These are phyloP conservation scores for Trametes cingulata DNA, from an alignment of 768 basidiomycete species.

Conservation along the genomic window DNA sequence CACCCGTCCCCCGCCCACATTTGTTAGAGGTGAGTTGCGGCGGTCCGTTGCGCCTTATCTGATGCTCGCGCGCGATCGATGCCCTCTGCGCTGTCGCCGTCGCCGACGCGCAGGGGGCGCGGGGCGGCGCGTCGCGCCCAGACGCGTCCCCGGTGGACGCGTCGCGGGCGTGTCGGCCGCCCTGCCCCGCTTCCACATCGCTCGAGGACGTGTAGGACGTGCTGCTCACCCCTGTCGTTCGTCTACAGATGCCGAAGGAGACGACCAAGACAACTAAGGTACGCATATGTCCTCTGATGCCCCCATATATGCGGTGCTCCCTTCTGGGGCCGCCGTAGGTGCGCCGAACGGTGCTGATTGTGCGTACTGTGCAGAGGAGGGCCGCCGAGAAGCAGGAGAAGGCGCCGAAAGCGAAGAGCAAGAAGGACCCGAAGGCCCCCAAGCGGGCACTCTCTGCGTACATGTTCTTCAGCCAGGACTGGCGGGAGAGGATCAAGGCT, in stretches of 20 bases:
- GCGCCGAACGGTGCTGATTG: constrained; percentile 20
- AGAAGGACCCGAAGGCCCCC: constrained; percentile 84
- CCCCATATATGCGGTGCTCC: constrained; percentile 3
- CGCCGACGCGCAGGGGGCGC: constrained; percentile 12
- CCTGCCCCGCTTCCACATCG: constrained; percentile 11
- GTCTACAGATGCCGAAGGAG: constrained; percentile 76
- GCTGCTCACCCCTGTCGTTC: constrained; percentile 36
- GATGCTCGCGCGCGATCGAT: constrained; percentile 22
- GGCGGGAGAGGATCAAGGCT: constrained; percentile 92
- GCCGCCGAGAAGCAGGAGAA: constrained; percentile 74
- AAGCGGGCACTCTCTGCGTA: constrained; percentile 95
- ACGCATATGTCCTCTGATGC: constrained; percentile 30
- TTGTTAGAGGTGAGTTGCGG: constrained; percentile 17
- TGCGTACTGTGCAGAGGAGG: constrained; percentile 56
- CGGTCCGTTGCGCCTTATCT: constrained; percentile 14
- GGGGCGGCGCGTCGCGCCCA: constrained; percentile 24
- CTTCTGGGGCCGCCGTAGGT: constrained; percentile 3
- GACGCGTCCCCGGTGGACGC: constrained; percentile 24
- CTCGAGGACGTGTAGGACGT: constrained; percentile 42
- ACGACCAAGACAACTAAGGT: constrained; percentile 69
- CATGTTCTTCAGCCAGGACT: constrained; percentile 98
- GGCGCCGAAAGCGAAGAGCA: constrained; percentile 49
- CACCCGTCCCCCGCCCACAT: constrained; percentile 13
- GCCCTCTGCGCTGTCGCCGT: constrained; percentile 18
- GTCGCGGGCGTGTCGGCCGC: constrained; percentile 18